Evolutionary conservation across 1,284 basidiomycete species (phyloP), one percentile per base, ranked within the genome.

Genomic region (Tetrapyrgos nigripes): DNA sequence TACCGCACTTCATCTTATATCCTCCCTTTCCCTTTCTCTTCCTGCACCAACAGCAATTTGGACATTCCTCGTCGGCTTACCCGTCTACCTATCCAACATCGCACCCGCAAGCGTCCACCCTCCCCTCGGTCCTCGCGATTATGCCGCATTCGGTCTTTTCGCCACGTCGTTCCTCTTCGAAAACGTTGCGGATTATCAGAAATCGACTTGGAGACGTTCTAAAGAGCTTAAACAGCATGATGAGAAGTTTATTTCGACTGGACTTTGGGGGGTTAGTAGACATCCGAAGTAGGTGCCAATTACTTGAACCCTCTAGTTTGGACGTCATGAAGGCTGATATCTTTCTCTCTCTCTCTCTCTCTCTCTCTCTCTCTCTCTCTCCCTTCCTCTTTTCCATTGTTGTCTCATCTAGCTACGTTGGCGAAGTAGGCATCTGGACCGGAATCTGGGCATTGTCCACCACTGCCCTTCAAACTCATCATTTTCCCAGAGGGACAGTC

Each of bases 271-370:
- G 40, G 73, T 87, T 59, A 88, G 85, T 61, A 76, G 92, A 35
- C 92, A 93, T 66, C 91, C 91, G 31, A 93, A 93, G 89, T 91
- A 71, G 50, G 82, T 72, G n/a, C n/a, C n/a, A n/a, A n/a, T n/a
- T n/a, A n/a, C n/a, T n/a, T n/a, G n/a, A n/a, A n/a, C n/a, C n/a
- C n/a, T n/a, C n/a, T n/a, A n/a, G n/a, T n/a, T n/a, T n/a, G n/a
- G n/a, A n/a, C n/a, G n/a, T n/a, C n/a, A n/a, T n/a, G n/a, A n/a
- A n/a, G n/a, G n/a, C n/a, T n/a, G n/a, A n/a, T n/a, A n/a, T n/a
- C n/a, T n/a, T n/a, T n/a, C n/a, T n/a, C n/a, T n/a, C n/a, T n/a
- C n/a, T n/a, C n/a, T n/a, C n/a, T n/a, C n/a, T n/a, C n/a, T n/a
- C n/a, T n/a, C n/a, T n/a, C n/a, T n/a, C n/a, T n/a, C n/a, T n/a